These are phyloP conservation scores for Mallotus nudiflorus DNA, from an alignment of 345 rosid species.

Conservation along the genomic window DNA sequence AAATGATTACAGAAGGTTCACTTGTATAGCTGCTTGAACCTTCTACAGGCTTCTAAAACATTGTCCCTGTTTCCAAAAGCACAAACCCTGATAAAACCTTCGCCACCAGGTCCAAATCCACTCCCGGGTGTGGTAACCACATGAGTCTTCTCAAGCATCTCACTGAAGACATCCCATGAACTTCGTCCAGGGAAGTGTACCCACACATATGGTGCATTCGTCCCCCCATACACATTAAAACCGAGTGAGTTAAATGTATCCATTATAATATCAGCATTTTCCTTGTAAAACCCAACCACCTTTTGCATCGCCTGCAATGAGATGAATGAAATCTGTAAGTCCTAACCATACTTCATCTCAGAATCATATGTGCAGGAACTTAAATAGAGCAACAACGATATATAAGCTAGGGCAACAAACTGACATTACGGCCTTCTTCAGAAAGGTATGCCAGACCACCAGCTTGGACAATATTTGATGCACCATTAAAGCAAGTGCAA, in stretches of 20 bases:
- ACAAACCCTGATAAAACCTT: constrained; percentile 87
- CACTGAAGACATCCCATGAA: constrained; percentile 96
- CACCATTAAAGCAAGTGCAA: constrained; percentile 91
- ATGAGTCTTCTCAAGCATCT: constrained; percentile 89
- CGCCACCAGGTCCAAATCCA: constrained; percentile 97
- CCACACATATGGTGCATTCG: constrained; percentile 94
- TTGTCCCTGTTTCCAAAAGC: constrained; percentile 93
- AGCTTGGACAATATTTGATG: constrained; percentile 85
- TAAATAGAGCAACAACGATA: neutral
- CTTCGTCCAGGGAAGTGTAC: constrained; percentile 90
- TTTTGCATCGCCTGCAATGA: constrained; percentile 71
- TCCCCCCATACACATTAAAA: constrained; percentile 84
- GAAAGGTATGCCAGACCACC: constrained; percentile 96
- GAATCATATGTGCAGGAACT: neutral
- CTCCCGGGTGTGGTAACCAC: constrained; percentile 95
- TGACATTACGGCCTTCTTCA: constrained; percentile 75
- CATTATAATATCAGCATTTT: constrained; percentile 72
- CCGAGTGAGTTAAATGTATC: constrained; percentile 84
- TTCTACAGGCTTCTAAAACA: constrained; percentile 81
- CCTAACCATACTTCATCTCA: neutral
- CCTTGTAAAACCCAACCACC: constrained; percentile 91
- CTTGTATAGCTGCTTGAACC: constrained; percentile 62
- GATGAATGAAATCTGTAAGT: constrained; percentile 14
- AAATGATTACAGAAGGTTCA: neutral
- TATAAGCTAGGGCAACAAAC: neutral